Evolutionary conservation across 225 moss, liverwort and hornwort genomes (phyloP).

Genomic region (Asterella californica): DNA sequence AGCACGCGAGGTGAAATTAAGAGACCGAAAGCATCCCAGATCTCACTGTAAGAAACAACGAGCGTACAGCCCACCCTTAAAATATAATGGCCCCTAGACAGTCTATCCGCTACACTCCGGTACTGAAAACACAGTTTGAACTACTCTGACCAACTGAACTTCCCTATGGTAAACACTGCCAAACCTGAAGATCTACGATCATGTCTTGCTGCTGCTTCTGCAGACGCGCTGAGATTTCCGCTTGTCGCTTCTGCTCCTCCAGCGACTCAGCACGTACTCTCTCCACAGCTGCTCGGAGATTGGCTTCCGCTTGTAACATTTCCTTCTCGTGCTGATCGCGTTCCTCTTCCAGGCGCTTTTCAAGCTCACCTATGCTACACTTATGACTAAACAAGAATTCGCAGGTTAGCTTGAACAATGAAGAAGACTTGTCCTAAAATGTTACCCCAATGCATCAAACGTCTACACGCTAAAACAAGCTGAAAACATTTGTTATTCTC

Average conservation of each 20-base stretch:
- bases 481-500: too few species aligned
- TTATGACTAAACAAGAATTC: conserved; percentile 47
- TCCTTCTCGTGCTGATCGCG: conserved; percentile 64
- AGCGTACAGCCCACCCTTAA: too few species aligned
- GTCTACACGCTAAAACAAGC: too few species aligned
- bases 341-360: conserved; percentile 81
- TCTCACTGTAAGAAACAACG: neutral
- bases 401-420: neutral
- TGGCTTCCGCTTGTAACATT: conserved; percentile 68
- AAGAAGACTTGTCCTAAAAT: neutral
- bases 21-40: neutral
- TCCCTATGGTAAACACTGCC: too few species aligned
- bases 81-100: too few species aligned
- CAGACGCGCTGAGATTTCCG: conserved; percentile 65
- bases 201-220: conserved; percentile 88
- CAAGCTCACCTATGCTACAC: conserved; percentile 65
- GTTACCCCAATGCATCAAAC: too few species aligned
- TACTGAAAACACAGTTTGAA: too few species aligned
- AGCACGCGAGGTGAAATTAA: too few species aligned
- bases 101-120: too few species aligned
- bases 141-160: too few species aligned
- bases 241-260: conserved; percentile 74
- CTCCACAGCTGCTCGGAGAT: conserved; percentile 59
- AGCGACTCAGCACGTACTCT: conserved; percentile 70
- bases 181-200: conserved; percentile 70